Conservation (phyloP, 1,284 basidiomycete genomes). For the Trichosporon asahii region DNA sequence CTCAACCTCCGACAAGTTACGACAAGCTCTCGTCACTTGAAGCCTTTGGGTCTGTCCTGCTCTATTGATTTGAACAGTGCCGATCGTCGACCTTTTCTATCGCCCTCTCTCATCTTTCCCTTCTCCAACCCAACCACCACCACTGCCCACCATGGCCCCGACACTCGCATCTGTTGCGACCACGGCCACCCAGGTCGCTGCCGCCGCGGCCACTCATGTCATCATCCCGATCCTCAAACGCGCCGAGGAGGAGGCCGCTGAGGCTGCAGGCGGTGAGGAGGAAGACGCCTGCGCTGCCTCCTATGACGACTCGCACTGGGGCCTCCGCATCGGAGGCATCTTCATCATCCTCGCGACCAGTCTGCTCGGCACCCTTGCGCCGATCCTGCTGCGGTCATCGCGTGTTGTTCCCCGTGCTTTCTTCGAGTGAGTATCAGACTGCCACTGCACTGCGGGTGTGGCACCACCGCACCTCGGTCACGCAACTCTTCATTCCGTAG, state of each 20-base stretch:
- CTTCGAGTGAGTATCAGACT: constrained; percentile 65
- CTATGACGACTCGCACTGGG: constrained; percentile 27
- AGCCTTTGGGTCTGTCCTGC: background rate
- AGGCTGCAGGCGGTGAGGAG: background rate
- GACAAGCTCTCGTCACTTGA: background rate
- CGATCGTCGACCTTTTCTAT: background rate
- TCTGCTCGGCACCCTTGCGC: constrained; percentile 68
- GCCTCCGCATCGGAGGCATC: constrained; percentile 73
- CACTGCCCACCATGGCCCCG: background rate
- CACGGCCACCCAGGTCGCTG: background rate
- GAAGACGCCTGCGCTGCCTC: constrained; percentile 28
- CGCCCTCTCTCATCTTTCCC: background rate
- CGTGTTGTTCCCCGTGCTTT: constrained; percentile 62
- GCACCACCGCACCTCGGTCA: background rate
- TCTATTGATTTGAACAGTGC: background rate
- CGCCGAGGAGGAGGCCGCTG: background rate
- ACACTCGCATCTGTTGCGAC: background rate
- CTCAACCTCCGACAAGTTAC: background rate
- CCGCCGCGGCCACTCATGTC: background rate
- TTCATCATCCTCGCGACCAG: constrained; percentile 70
- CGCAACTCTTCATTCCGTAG: too few species aligned
- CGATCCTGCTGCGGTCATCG: constrained; percentile 67
- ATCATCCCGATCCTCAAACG: background rate
- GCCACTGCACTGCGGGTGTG: background rate
- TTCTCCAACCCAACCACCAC: background rate